Evolutionary conservation across 306 rosid species (phyloP).

Genomic region (Prunus salicina): DNA sequence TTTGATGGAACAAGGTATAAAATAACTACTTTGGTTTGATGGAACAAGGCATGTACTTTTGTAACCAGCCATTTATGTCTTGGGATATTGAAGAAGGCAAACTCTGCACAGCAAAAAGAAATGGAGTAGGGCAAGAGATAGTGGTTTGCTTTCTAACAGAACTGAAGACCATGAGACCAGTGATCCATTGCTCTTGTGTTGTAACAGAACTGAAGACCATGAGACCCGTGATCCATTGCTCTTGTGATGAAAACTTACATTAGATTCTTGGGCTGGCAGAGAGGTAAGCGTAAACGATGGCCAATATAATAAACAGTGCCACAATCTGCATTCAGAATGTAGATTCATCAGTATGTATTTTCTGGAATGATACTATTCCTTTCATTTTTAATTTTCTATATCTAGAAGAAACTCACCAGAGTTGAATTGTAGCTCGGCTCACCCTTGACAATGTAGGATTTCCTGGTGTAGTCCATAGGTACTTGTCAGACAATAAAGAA

Average conservation of each 20-base stretch:
- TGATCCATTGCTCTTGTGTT: background rate
- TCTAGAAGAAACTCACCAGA: slow-evolving; percentile 41
- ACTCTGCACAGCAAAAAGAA: slow-evolving; percentile 12
- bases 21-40: slow-evolving; percentile 5
- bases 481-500: slow-evolving; percentile 25
- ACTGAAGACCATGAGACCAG: background rate
- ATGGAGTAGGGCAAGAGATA: background rate
- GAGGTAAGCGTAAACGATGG: slow-evolving; percentile 57
- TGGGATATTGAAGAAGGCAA: background rate
- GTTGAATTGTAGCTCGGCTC: slow-evolving; percentile 40
- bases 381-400: background rate
- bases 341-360: slow-evolving; percentile 18
- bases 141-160: background rate
- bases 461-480: slow-evolving; percentile 42
- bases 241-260: slow-evolving; percentile 36
- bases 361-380: background rate
- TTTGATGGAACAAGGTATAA: background rate
- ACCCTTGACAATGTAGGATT: slow-evolving; percentile 44
- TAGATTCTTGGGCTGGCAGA: slow-evolving; percentile 43
- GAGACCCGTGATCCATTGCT: background rate
- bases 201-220: background rate
- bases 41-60: background rate
- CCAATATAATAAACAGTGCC: slow-evolving; percentile 41
- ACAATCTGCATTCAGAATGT: slow-evolving; percentile 51
- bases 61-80: slow-evolving; percentile 8